phyloP scores from a whole-genome alignment of 495 filamentous ascomycete genomes.

The Rhypophila decipiens region DNA sequence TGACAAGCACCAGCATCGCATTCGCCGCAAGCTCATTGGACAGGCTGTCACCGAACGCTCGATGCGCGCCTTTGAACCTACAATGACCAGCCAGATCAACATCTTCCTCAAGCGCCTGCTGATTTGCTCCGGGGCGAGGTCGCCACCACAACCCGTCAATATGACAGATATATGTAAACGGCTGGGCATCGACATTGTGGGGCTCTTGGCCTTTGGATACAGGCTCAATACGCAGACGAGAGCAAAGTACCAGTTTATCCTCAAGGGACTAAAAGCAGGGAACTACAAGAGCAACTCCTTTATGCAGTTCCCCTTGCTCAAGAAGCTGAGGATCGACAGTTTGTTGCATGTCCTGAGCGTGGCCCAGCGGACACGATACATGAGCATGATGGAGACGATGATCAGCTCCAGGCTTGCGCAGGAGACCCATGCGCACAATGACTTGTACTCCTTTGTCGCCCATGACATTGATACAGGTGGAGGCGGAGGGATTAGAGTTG shows the following conservation, averaged over 20 bases:
- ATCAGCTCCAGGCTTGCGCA: too few species aligned
- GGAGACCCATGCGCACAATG: too few species aligned
- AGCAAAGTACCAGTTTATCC: constrained; percentile 3
- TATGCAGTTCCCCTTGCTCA: constrained; percentile 10
- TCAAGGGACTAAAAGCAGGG: not conserved
- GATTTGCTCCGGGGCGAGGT: not conserved
- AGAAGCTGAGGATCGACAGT: constrained; percentile 6
- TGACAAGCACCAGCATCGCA: not conserved
- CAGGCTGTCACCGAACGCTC: not conserved
- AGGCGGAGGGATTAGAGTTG: too few species aligned
- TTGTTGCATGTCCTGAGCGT: too few species aligned
- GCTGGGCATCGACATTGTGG: constrained; percentile 9
- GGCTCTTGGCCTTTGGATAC: constrained; percentile 8
- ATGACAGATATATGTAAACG: constrained; percentile 5
- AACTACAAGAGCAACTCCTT: constrained; percentile 1
- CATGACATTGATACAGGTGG: too few species aligned
- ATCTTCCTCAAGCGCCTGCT: not conserved
- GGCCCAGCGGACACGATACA: too few species aligned
- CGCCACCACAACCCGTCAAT: constrained; percentile 5
- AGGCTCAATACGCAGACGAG: constrained; percentile 7
- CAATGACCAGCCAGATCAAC: not conserved
- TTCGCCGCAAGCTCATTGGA: not conserved
- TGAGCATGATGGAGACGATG: constrained; percentile 26
- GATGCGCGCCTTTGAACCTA: not conserved
- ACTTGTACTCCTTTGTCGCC: too few species aligned